phyloP scores from a whole-genome alignment of 2,329 filamentous ascomycete genomes.

The Aspergillus sclerotialis region DNA sequence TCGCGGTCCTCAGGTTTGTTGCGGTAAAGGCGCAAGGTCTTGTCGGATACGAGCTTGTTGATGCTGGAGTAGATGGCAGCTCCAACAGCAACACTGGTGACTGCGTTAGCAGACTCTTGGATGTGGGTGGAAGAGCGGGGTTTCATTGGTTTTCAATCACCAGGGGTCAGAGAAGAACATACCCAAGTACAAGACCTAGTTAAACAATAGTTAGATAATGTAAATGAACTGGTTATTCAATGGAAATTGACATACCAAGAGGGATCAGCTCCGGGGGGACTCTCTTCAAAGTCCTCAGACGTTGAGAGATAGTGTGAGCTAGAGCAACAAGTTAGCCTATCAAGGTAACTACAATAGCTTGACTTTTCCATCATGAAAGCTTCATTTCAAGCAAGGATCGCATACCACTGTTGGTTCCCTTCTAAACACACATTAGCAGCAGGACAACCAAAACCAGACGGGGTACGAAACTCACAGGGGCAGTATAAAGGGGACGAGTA shows the following conservation, averaged over 20 bases:
- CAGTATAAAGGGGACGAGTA: constrained; percentile 45
- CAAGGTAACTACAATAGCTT: background rate
- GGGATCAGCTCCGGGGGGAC: constrained; percentile 92
- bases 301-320: constrained; percentile 97
- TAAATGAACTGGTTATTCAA: constrained; percentile 4
- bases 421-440: constrained; percentile 45
- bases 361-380: constrained; percentile 1
- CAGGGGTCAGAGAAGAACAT: constrained; percentile 39
- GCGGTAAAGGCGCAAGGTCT: constrained; percentile 80
- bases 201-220: constrained; percentile 18
- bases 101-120: constrained; percentile 14
- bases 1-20: constrained; percentile 47
- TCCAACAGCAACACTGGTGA: constrained; percentile 56
- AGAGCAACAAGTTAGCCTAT: constrained; percentile 19
- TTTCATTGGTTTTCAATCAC: constrained; percentile 6
- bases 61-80: constrained; percentile 75
- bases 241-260: constrained; percentile 60
- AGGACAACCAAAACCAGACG: constrained; percentile 4
- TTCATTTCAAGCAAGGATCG: constrained; percentile 5
- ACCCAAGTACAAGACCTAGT: constrained; percentile 76
- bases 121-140: constrained; percentile 11
- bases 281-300: constrained; percentile 79
- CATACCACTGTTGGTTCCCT: constrained; percentile 59
- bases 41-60: constrained; percentile 81
- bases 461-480: constrained; percentile 57